Evolutionary conservation across 306 rosid genomes (phyloP), one percentile per base, ranked within the genome.

Genomic region (Fagus crenata): DNA sequence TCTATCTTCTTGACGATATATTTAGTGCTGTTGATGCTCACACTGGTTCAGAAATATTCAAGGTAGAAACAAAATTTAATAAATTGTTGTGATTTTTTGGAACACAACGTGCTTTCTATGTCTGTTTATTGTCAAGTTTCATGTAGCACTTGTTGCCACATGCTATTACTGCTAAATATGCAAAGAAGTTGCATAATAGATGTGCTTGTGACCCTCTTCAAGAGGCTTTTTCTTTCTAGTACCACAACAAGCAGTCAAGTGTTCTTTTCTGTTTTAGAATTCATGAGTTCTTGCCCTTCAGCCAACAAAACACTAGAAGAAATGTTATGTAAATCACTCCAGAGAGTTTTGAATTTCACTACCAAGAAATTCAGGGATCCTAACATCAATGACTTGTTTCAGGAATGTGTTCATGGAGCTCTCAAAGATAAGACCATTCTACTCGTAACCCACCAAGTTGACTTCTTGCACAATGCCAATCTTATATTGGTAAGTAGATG

Each of bases 21-120:
- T 95, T 95, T 75, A 95, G 99, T 39, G 99, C 99, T 18, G 99
- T 95, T 72, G 99, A 95, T 83, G 99, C 99, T 41, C 99, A 95
- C 71, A 92, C 99, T 5, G 99, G 99, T 61, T 87, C 97, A 53
- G 96, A 92, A 76, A 89, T 95, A 84, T 95, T 95, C 64, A 95
- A 95, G 99, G 99, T 89, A 2, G 4, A 2, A 65, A 46, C 14
- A 46, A 46, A 46, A 46, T 46, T 46, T 46, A 46, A 46, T 9
- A 46, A 46, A 46, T 9, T 22, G 28, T 22, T 22, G 28, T 22
- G 28, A 22, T 22, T 22, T 46, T 46, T 46, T 46, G 51, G 11
- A 9, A 7, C 14, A 46, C 11, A 13, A 2, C 13, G 51, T 9
- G 4, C 51, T 46, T 4, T 9, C 51, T 46, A 46, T 9, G 51